Conservation (phyloP, 176 grass and related monocot genomes). For the Alopecurus myosuroides region DNA sequence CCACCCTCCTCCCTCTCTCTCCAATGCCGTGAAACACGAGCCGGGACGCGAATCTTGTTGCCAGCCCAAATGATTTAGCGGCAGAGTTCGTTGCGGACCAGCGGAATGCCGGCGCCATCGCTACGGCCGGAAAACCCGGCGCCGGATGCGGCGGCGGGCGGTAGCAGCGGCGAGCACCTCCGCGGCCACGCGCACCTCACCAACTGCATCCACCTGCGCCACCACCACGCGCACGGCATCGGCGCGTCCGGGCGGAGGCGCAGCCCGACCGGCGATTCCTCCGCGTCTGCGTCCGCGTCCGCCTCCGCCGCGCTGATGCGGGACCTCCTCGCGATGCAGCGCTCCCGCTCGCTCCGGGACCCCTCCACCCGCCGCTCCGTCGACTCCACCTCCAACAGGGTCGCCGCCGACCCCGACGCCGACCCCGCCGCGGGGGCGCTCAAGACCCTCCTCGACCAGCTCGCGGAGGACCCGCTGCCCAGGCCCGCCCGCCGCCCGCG, state of each 20-base stretch:
- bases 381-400: conserved; percentile 47
- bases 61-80: conserved; percentile 5
- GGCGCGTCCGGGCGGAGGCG: conserved; percentile 34
- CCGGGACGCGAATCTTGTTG: neutral
- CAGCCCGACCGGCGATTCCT: conserved; percentile 30
- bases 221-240: conserved; percentile 42
- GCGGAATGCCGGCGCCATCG: conserved; percentile 35
- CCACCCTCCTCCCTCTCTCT: neutral
- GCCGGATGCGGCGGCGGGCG: neutral
- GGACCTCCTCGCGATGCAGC: conserved; percentile 79
- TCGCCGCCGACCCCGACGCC: conserved; percentile 42
- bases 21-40: neutral
- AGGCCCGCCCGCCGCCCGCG: conserved; percentile 28
- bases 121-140: neutral
- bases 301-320: conserved; percentile 62
- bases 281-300: conserved; percentile 21
- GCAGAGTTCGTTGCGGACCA: neutral
- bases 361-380: conserved; percentile 78
- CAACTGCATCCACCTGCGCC: conserved; percentile 81
- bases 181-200: conserved; percentile 71
- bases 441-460: conserved; percentile 70
- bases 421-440: conserved; percentile 28
- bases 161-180: conserved; percentile 40
- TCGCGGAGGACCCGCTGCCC: conserved; percentile 38
- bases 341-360: conserved; percentile 68